Evolutionary conservation across 306 rosid species (phyloP).

Genomic region (Bauhinia variegata): DNA sequence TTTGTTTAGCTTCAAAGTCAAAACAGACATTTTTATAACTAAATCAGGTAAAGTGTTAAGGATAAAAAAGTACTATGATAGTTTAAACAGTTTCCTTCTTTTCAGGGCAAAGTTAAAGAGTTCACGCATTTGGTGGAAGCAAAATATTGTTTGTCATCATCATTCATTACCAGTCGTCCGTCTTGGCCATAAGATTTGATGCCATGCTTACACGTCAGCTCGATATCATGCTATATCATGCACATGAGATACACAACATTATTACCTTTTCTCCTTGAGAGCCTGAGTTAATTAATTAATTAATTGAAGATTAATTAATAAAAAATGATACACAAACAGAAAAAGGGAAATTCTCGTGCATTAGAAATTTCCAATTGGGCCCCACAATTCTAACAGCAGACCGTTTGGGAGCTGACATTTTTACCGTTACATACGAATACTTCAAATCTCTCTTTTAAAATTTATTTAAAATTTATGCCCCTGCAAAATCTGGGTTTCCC

Average conservation of each 20-base stretch:
- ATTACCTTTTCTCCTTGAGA: neutral
- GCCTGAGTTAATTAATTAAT: no score
- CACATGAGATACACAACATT: neutral
- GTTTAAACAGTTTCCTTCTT: conserved; percentile 20
- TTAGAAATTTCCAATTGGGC: conserved; percentile 16
- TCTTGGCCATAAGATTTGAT: neutral
- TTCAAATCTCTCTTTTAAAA: conserved; percentile 42
- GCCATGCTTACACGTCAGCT: neutral
- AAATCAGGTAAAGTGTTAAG: neutral
- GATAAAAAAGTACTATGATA: neutral
- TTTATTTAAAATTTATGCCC: conserved; percentile 10
- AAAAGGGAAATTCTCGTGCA: conserved; percentile 26
- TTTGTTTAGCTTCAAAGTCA: conserved; percentile 38
- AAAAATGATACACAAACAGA: conserved; percentile 18
- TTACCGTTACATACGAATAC: conserved; percentile 62
- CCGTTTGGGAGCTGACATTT: conserved; percentile 49
- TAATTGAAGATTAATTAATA: no score
- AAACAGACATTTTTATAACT: neutral
- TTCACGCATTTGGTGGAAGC: neutral
- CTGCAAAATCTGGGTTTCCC: conserved; percentile 39
- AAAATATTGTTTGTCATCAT: conserved; percentile 1
- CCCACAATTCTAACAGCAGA: conserved; percentile 38
- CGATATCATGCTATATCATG: neutral
- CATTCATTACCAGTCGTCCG: neutral
- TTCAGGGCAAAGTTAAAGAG: conserved; percentile 6